Evolutionary conservation across 1,139 yeast species (phyloP), one percentile per base, ranked within the genome.

Genomic region (Geotrichum bryndzae): DNA sequence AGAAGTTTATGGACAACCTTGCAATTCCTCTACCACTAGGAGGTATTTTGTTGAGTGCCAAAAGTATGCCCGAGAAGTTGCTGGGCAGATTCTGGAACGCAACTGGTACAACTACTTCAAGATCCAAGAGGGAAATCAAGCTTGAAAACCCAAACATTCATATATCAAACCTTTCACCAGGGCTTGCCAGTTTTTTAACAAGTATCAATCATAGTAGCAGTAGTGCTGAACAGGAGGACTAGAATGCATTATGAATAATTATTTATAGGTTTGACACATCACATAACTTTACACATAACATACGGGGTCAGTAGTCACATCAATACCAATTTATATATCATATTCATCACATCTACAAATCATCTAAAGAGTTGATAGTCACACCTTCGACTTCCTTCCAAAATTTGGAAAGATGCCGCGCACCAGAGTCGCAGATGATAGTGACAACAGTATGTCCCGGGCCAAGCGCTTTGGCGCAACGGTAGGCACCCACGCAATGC

Each of bases 341-440:
- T 2, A 15, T 38, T 11, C 45, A 13, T 1, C 18, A 41, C 27
- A 48, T 33, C 52, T 55, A 58, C 22, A 62, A 45, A 5, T 62
- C 62, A 27, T 57, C 63, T 48, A 62, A 27, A 11, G 60, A 51
- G 18, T 53, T 33, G 22, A 62, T 55, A 7, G 57, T 33, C 2
- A 62, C 33, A 11, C 57, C 64, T 8, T 59, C 53, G 11, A 68
- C 69, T n/a, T 60, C 60, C 68, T 86, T 88, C 97, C 97, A 94
- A 72, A 94, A 94, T 73, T 94, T 94, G 55, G 96, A 88, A 64
- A 92, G 72, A 74, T 94, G 98, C 66, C 98, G 80, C 7, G 87
- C 79, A 0, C 99, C 99, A 3, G 96, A 85, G 73, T 94, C 99
- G 73, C 98, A 94, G 1, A 96, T 90, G 56, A 94, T 82, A n/a